Evolutionary conservation across 1,284 basidiomycete genomes (phyloP).

Genomic region (Ceratobasidium sp.): DNA sequence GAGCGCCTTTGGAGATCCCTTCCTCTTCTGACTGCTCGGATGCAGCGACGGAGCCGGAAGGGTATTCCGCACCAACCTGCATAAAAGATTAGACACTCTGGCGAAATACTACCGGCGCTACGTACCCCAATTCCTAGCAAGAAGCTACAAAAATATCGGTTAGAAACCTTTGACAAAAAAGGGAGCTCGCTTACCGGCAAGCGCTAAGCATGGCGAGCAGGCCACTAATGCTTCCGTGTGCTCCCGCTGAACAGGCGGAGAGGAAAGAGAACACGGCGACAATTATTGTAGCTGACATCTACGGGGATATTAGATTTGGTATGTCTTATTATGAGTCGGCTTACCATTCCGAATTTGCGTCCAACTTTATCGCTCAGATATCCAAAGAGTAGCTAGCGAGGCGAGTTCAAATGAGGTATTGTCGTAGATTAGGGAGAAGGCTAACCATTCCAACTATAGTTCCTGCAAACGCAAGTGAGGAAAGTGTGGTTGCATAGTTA

Average conservation of each 20-base stretch:
- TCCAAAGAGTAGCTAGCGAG: slow-evolving; percentile 53
- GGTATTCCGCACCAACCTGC: slow-evolving; percentile 86
- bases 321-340: slow-evolving; percentile 49
- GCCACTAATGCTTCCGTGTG: slow-evolving; percentile 73
- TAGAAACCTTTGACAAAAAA: background rate
- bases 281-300: slow-evolving; percentile 82
- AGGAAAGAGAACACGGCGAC: slow-evolving; percentile 83
- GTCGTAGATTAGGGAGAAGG: slow-evolving; percentile 1
- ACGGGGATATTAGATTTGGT: slow-evolving; percentile 3
- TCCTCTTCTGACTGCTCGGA: slow-evolving; percentile 88
- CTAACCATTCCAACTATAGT: slow-evolving; percentile 72
- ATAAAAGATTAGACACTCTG: background rate
- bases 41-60: slow-evolving; percentile 90
- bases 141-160: slow-evolving; percentile 61
- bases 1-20: slow-evolving; percentile 77
- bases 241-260: slow-evolving; percentile 85
- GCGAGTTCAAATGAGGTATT: slow-evolving; percentile 41
- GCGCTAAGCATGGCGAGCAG: slow-evolving; percentile 81
- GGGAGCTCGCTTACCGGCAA: slow-evolving; percentile 68
- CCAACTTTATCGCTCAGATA: slow-evolving; percentile 88
- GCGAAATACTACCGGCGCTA: background rate
- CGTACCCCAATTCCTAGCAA: slow-evolving; percentile 76
- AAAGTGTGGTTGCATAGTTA: slow-evolving; percentile 71
- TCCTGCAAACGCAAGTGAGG: slow-evolving; percentile 80
- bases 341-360: slow-evolving; percentile 87